Percentiles rank a stretch among this genome's conserved stretches.
Evolutionary conservation across 805 yeast species (phyloP).

Genomic region (Candida fluviatilis): DNA sequence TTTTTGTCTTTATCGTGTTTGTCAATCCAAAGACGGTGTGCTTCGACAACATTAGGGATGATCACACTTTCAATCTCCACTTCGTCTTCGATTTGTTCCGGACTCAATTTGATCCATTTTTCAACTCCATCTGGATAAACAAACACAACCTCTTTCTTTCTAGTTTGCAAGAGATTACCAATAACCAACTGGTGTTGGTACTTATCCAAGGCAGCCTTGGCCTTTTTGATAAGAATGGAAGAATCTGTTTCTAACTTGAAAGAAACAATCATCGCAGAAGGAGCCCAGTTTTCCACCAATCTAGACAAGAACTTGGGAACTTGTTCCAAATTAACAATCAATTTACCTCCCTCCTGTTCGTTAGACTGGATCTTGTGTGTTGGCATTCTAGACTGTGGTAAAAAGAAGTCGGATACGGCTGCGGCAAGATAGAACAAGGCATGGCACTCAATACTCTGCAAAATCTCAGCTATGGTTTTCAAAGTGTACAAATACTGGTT

Average conservation of each 20-base stretch:
- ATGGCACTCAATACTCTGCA: slow-evolving; percentile 50
- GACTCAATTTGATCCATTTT: slow-evolving; percentile 49
- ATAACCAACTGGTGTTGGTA: slow-evolving; percentile 93
- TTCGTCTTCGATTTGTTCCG: slow-evolving; percentile 34
- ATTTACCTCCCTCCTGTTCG: slow-evolving; percentile 63
- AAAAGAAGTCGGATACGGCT: slow-evolving; percentile 94
- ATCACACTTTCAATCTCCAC: slow-evolving; percentile 75
- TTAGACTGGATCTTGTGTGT: slow-evolving; percentile 90
- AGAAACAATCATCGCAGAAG: slow-evolving; percentile 88
- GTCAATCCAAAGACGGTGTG: slow-evolving; percentile 63
- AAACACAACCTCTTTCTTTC: slow-evolving; percentile 85
- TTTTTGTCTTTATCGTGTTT: slow-evolving; percentile 1
- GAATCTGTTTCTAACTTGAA: slow-evolving; percentile 91
- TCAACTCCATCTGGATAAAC: slow-evolving; percentile 49
- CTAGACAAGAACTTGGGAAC: slow-evolving; percentile 92
- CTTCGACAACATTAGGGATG: slow-evolving; percentile 67
- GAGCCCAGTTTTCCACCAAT: slow-evolving; percentile 92
- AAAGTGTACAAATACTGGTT: slow-evolving; percentile 89
- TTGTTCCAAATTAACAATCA: slow-evolving; percentile 84
- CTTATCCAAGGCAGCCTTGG: slow-evolving; percentile 72
- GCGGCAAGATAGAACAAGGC: slow-evolving; percentile 90
- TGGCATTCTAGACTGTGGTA: slow-evolving; percentile 81
- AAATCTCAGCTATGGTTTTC: slow-evolving; percentile 55
- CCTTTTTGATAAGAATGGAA: slow-evolving; percentile 65
- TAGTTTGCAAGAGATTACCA: slow-evolving; percentile 85